Base-by-base conservation (phyloP, 2,329 filamentous ascomycete genomes). In the Pseudocercospora cruenta region DNA sequence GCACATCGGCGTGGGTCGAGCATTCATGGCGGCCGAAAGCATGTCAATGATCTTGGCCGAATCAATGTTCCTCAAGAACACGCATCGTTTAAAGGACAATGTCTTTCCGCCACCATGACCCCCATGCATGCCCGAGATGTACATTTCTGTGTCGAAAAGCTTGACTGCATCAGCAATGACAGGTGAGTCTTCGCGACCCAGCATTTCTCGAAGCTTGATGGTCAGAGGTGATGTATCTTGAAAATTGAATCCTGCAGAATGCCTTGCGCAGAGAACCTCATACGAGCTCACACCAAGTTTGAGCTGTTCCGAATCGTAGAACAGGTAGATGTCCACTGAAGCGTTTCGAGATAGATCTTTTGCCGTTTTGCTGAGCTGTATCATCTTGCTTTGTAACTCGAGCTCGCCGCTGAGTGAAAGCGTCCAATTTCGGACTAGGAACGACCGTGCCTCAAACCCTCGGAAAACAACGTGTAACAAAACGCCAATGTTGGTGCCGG, bases 61-160 rank as follows among this genome's bases (percentile, higher is more conserved):
- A 67, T 79, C 79, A 12, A 89, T 83, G 43, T 72, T 0, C 65
- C 84, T 85, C 7, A 90, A 74, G 70, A 90, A 89, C 31, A 90
- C 49, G 73, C 87, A 90, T 70, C 88, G 82, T 78, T 90, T 89
- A 79, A 90, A 89, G 0, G 87, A 82, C 9, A 84, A 89, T 0
- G 86, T 89, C 78, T 88, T 89, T 70, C 84, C 82, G 22, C 82
- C 78, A 19, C 80, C 80, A 60, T 89, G 86, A 0, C 86, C 86
- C 24, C 84, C 84, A 59, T 90, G 86, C 83, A 90, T 86, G 12
- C 67, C 71, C 1, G 84, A 84, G 75, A 90, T 81, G 76, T 89
- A 88, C 83, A 89, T 86, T 60, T 89, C 87, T 0, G 80, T 78
- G 0, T 88, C 83, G 66, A 90, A 90, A 65, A 88, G 65, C 45